Evolutionary conservation across 495 filamentous ascomycete species (phyloP).

Genomic region (Hyaloscypha hepaticicola): DNA sequence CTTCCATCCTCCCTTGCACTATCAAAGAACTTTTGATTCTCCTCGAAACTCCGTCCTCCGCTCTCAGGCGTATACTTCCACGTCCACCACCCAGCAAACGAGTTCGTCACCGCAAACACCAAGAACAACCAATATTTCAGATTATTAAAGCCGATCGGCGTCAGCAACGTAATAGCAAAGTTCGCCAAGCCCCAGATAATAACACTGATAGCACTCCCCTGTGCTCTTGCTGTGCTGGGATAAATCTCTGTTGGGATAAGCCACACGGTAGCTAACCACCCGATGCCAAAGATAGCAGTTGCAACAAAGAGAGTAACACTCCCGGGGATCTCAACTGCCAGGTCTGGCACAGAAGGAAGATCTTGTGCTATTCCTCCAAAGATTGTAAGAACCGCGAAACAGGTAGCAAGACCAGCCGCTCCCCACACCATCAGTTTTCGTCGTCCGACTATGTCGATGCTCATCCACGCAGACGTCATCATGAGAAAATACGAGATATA

Average conservation of each 20-base stretch:
- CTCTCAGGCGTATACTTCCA: constrained; percentile 52
- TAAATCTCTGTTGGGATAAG: constrained; percentile 60
- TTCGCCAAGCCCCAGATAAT: constrained; percentile 59
- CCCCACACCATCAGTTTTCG: constrained; percentile 52
- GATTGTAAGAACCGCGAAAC: constrained; percentile 45
- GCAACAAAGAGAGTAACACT: constrained; percentile 47
- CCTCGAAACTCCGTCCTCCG: constrained; percentile 54
- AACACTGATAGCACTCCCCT: constrained; percentile 51
- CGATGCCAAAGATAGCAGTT: constrained; percentile 56
- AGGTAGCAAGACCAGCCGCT: constrained; percentile 42
- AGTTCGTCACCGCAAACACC: constrained; percentile 52
- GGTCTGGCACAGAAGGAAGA: constrained; percentile 29
- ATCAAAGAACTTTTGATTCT: constrained; percentile 55
- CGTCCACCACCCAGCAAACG: constrained; percentile 51
- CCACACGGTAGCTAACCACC: constrained; percentile 56
- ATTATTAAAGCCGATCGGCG: constrained; percentile 57
- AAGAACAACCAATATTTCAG: constrained; percentile 55
- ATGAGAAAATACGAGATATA: constrained; percentile 55
- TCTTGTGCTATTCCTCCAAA: constrained; percentile 40
- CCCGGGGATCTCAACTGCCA: constrained; percentile 46
- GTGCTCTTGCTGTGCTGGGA: constrained; percentile 51
- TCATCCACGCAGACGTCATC: constrained; percentile 53
- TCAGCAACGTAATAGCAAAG: constrained; percentile 53
- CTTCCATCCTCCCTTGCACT: constrained; percentile 44
- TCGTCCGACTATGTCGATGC: constrained; percentile 52